phyloP scores from a whole-genome alignment of 2,329 filamentous ascomycete genomes.

The Lachnellula suecica region DNA sequence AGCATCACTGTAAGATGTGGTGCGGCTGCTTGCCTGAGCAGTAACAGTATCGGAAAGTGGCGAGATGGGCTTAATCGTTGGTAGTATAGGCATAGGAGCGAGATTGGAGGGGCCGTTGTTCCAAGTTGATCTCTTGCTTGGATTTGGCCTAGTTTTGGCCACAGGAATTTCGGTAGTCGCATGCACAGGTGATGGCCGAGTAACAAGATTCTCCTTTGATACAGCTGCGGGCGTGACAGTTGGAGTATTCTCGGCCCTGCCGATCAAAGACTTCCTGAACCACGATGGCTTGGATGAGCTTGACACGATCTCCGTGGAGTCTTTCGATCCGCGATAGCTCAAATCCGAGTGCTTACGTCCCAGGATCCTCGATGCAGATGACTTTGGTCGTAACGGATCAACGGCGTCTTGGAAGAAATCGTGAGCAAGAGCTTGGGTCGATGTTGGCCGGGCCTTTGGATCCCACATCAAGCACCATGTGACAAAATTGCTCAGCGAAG shows the following conservation, averaged over 20 bases:
- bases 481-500: conserved; percentile 85
- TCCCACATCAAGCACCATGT: conserved; percentile 99
- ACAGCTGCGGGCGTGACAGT: conserved; percentile 47
- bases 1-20: conserved; percentile 51
- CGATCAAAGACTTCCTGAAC: conserved; percentile 94
- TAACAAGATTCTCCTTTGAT: conserved; percentile 45
- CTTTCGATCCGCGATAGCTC: conserved; percentile 64
- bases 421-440: conserved; percentile 88
- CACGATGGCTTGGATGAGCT: conserved; percentile 82
- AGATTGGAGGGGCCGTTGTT: conserved; percentile 76
- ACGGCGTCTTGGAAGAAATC: conserved; percentile 93
- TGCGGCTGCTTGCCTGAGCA: conserved; percentile 75
- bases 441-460: conserved; percentile 86
- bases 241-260: conserved; percentile 69
- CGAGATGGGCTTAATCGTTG: conserved; percentile 90
- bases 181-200: conserved; percentile 46
- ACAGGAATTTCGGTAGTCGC: conserved; percentile 42
- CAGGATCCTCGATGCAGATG: conserved; percentile 78
- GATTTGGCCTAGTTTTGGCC: conserved; percentile 47
- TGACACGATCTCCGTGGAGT: conserved; percentile 54
- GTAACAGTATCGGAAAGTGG: conserved; percentile 94
- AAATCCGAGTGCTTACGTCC: conserved; percentile 90
- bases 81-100: conserved; percentile 92
- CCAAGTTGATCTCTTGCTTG: conserved; percentile 89
- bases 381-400: conserved; percentile 90